These are phyloP conservation scores for Cetraspora pellucida DNA, from an alignment of 192 early-diverging fungal species.

Conservation along the genomic window DNA sequence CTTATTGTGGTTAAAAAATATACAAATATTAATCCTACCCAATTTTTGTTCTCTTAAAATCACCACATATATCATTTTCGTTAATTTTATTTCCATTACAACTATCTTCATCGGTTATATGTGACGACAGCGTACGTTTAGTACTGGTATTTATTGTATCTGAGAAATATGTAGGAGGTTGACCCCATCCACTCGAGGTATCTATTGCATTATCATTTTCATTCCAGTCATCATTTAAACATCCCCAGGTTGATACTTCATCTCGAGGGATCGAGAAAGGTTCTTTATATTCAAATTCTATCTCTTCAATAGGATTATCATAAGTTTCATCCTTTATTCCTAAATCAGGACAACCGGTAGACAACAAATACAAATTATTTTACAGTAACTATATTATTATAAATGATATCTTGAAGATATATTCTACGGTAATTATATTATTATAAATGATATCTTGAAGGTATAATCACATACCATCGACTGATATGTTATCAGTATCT, in stretches of 20 bases:
- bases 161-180: neutral
- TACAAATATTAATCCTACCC: neutral
- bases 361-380: neutral
- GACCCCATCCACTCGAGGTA: neutral
- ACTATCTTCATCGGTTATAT: neutral
- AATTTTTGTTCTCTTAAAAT: neutral
- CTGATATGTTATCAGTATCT: neutral
- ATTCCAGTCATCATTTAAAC: neutral
- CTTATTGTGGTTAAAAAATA: neutral
- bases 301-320: neutral
- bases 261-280: neutral
- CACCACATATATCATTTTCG: neutral
- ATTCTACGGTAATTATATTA: neutral
- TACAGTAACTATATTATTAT: neutral
- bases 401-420: neutral
- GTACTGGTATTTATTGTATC: neutral
- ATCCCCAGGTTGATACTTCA: neutral
- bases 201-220: neutral
- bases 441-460: neutral
- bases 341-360: neutral
- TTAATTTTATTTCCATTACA: too few species aligned
- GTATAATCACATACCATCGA: neutral
- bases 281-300: slow-evolving; percentile 3
- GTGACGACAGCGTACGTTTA: slow-evolving; percentile 20
- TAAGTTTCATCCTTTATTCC: neutral